phyloP scores from a whole-genome alignment of 495 filamentous ascomycete genomes.

The Durotheca rogersii region DNA sequence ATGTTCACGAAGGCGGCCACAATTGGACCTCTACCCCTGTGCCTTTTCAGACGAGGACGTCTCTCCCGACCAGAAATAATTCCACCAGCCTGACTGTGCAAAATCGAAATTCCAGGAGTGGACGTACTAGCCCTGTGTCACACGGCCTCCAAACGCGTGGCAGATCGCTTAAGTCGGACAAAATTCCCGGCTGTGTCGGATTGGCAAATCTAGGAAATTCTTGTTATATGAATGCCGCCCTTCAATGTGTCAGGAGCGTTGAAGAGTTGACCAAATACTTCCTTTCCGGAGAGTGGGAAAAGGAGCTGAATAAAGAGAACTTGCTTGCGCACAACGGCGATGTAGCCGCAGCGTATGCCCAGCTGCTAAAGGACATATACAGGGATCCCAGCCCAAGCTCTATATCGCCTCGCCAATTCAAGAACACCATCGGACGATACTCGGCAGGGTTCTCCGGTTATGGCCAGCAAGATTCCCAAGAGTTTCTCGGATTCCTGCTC shows the following conservation, averaged over 20 bases:
- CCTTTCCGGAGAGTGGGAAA: conserved; percentile 67
- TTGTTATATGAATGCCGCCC: conserved; percentile 97
- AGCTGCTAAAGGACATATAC: conserved; percentile 73
- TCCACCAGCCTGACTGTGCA: conserved; percentile 35
- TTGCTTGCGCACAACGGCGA: conserved; percentile 79
- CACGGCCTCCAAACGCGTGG: conserved; percentile 62
- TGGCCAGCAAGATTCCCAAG: conserved; percentile 95
- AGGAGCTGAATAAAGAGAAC: conserved; percentile 81
- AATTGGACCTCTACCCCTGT: conserved; percentile 31
- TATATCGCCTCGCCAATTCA: conserved; percentile 74
- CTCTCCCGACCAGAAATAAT: conserved; percentile 31
- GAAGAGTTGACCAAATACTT: conserved; percentile 93
- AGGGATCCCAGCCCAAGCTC: conserved; percentile 58
- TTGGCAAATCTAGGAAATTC: conserved; percentile 92
- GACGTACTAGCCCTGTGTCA: conserved; percentile 65
- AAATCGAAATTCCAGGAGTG: conserved; percentile 43
- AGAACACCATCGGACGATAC: conserved; percentile 73
- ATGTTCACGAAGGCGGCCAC: conserved; percentile 33
- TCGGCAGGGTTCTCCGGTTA: conserved; percentile 88
- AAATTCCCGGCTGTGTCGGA: conserved; percentile 72
- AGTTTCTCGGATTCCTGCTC: conserved; percentile 94
- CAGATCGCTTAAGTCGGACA: conserved; percentile 58
- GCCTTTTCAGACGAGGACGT: conserved; percentile 14
- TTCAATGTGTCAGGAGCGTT: conserved; percentile 89
- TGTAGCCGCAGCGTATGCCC: conserved; percentile 78